These are phyloP conservation scores for Ceratobasidium sp. DNA, from an alignment of 1,284 basidiomycete species.

Conservation along the genomic window DNA sequence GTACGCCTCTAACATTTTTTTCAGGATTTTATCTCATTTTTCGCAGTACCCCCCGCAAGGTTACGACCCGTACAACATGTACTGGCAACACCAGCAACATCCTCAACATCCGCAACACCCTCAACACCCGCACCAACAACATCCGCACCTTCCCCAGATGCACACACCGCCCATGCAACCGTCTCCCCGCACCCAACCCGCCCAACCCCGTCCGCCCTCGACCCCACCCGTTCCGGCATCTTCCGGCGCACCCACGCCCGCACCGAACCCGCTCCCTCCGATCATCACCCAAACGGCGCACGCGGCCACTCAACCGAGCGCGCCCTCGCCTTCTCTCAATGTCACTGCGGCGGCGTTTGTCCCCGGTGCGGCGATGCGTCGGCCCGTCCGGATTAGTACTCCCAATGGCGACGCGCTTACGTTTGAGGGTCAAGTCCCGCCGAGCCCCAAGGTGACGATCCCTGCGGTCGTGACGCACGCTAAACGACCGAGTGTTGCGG, in stretches of 20 bases:
- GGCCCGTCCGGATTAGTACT: slow-evolving; percentile 49
- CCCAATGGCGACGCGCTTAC: slow-evolving; percentile 48
- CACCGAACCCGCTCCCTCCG: slow-evolving; percentile 16
- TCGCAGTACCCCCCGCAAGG: slow-evolving; percentile 17
- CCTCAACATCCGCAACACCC: slow-evolving; percentile 45
- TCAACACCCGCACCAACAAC: slow-evolving; percentile 30
- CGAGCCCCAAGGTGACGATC: slow-evolving; percentile 46
- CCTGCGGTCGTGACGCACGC: slow-evolving; percentile 43
- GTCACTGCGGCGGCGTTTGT: slow-evolving; percentile 39
- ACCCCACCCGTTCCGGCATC: slow-evolving; percentile 37
- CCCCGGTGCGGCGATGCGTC: slow-evolving; percentile 23
- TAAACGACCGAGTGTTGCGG: slow-evolving; percentile 47
- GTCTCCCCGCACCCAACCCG: slow-evolving; percentile 42
- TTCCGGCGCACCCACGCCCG: slow-evolving; percentile 1
- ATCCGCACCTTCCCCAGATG: slow-evolving; percentile 24
- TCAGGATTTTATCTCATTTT: not conserved
- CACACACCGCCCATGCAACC: slow-evolving; percentile 37
- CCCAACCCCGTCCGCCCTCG: slow-evolving; percentile 41
- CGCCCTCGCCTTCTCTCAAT: slow-evolving; percentile 30
- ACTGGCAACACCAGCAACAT: slow-evolving; percentile 40
- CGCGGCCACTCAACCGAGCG: not conserved
- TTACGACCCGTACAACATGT: slow-evolving; percentile 32
- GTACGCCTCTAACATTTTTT: not conserved
- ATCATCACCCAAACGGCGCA: slow-evolving; percentile 20
- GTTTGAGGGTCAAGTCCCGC: slow-evolving; percentile 7